Evolutionary conservation across 2,329 filamentous ascomycete genomes (phyloP).

Genomic region (Sporothrix phasma): DNA sequence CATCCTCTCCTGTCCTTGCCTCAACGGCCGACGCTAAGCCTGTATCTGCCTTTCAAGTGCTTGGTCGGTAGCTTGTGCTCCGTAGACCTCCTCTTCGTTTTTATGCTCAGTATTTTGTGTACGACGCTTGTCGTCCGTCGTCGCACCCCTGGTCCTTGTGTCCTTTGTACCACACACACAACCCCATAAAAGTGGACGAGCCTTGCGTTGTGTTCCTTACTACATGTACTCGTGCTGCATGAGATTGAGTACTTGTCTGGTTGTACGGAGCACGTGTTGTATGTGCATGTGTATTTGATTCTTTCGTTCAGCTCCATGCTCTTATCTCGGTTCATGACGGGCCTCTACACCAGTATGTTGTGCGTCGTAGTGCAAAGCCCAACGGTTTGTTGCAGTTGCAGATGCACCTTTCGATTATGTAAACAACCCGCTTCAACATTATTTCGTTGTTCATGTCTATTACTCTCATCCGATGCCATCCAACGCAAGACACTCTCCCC

Average conservation of each 20-base stretch:
- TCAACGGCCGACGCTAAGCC: background rate
- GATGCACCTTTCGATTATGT: background rate
- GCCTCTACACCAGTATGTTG: background rate
- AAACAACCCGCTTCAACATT: background rate
- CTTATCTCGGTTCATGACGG: no score
- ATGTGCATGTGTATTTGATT: no score
- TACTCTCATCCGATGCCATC: background rate
- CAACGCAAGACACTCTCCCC: background rate
- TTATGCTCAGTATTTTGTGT: no score
- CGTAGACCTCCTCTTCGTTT: no score
- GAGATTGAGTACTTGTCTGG: background rate
- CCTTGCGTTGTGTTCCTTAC: background rate
- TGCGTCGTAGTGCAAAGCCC: no score
- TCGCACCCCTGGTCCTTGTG: background rate
- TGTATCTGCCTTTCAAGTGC: background rate
- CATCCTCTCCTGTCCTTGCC: background rate
- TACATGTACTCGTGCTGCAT: conserved; percentile 1
- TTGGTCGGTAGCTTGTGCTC: background rate
- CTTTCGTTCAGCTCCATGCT: no score
- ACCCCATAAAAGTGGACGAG: background rate
- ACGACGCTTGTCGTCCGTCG: background rate
- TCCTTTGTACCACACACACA: background rate
- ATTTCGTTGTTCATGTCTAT: background rate
- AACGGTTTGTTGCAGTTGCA: background rate
- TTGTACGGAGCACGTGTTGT: background rate